Percentiles rank a stretch among this genome's conserved stretches.
Evolutionary conservation across 2,329 filamentous ascomycete species (phyloP).

Genomic region (Zopfia rhizophila): DNA sequence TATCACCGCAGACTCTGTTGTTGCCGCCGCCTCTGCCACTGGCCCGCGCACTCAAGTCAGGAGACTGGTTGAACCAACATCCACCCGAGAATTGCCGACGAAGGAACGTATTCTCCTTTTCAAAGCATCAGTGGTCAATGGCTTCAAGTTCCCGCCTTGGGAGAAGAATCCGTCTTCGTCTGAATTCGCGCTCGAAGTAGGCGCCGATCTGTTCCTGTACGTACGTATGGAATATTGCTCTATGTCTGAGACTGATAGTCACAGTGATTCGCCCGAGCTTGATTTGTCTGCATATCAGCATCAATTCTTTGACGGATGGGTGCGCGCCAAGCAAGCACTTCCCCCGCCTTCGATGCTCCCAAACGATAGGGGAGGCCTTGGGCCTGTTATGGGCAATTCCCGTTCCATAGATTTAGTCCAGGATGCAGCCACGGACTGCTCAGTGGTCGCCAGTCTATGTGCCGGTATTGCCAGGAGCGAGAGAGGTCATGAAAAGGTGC

Average conservation of each 20-base stretch:
- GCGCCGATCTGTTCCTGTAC: conserved; percentile 68
- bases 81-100: conserved; percentile 70
- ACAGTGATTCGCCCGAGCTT: conserved; percentile 74
- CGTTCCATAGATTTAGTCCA: conserved; percentile 85
- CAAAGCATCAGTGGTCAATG: conserved; percentile 82
- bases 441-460: conserved; percentile 94
- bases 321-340: conserved; percentile 76
- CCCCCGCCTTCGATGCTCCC: conserved; percentile 55
- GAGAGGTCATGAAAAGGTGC: conserved; percentile 74
- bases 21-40: neutral
- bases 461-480: conserved; percentile 77
- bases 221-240: conserved; percentile 30
- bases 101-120: conserved; percentile 81
- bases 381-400: conserved; percentile 66
- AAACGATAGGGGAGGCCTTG: conserved; percentile 37
- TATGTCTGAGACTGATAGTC: conserved; percentile 29
- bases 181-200: conserved; percentile 68
- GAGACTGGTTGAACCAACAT: conserved; percentile 59
- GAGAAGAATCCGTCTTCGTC: conserved; percentile 66
- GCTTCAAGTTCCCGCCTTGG: conserved; percentile 88
- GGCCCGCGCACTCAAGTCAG: conserved; percentile 36
- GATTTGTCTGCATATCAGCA: conserved; percentile 79
- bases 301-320: conserved; percentile 85
- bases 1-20: neutral
- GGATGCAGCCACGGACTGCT: conserved; percentile 95